These are phyloP conservation scores for Diplodia scrobiculata DNA, from an alignment of 2,329 filamentous ascomycete species.

Conservation along the genomic window DNA sequence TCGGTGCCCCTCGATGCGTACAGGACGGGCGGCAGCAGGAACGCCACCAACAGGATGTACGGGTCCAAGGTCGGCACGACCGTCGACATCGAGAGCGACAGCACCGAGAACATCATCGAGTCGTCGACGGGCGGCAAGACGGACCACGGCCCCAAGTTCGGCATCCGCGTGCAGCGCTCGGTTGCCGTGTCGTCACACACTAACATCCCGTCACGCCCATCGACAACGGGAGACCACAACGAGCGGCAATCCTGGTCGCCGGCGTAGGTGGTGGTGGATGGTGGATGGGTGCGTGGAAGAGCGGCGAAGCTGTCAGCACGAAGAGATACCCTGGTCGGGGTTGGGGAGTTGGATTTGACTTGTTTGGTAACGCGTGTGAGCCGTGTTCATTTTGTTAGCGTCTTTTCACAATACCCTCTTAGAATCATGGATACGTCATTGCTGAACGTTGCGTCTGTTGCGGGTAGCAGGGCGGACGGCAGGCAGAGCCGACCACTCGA, in stretches of 20 bases:
- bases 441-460: neutral
- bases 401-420: neutral
- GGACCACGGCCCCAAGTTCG: neutral
- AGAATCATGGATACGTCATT: neutral
- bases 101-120: conserved; percentile 9
- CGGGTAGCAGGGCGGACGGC: neutral
- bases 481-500: neutral
- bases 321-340: neutral
- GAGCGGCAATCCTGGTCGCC: neutral
- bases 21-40: neutral
- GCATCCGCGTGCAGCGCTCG: conserved; percentile 7
- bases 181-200: neutral
- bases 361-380: neutral
- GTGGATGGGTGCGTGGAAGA: neutral
- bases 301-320: neutral
- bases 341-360: neutral
- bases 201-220: neutral
- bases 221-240: neutral
- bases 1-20: conserved; percentile 6
- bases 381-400: neutral
- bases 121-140: neutral
- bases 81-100: neutral
- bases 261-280: neutral
- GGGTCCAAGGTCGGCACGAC: neutral
- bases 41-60: neutral